A percentile compares a stretch with the other conserved stretches of the same genome.
Conservation (phyloP, 163 green algal species). For the Prototheca cutis region DNA sequence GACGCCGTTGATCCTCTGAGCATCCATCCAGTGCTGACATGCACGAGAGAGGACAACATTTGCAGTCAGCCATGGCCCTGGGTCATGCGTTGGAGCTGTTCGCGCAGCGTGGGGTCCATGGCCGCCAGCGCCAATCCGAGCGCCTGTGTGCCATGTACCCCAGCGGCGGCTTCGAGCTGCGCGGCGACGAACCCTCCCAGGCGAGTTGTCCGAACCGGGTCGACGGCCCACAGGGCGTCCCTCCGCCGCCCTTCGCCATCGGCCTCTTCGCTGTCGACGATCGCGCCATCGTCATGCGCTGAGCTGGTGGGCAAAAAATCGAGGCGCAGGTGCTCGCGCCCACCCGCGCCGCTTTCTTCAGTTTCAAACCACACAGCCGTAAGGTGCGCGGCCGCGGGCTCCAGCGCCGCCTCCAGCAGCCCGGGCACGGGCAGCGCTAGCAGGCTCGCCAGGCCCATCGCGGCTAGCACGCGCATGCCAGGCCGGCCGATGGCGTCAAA, state of each 20-base stretch:
- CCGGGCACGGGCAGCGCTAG: constrained; percentile 22
- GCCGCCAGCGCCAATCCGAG: constrained; percentile 13
- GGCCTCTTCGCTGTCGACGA: constrained; percentile 26
- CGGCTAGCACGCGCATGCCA: constrained; percentile 29
- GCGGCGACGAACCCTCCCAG: constrained; percentile 23
- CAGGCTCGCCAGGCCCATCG: constrained; percentile 33
- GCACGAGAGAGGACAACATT: background rate
- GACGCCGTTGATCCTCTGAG: no score
- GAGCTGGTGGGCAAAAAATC: background rate
- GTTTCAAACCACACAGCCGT: constrained; percentile 38
- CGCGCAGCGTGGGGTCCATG: constrained; percentile 13
- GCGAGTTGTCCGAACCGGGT: constrained; percentile 22
- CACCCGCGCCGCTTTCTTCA: constrained; percentile 2
- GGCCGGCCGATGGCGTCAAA: constrained; percentile 29
- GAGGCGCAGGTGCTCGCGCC: background rate
- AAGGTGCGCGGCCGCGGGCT: constrained; percentile 23
- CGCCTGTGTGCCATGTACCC: constrained; percentile 21
- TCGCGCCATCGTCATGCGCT: constrained; percentile 6
- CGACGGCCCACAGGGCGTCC: constrained; percentile 20
- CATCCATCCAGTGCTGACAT: background rate
- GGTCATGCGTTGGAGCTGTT: constrained; percentile 21
- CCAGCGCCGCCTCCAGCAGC: constrained; percentile 24
- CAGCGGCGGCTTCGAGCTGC: constrained; percentile 21
- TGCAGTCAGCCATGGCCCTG: background rate
- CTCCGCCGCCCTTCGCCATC: constrained; percentile 19